Base-by-base conservation (phyloP, 768 basidiomycete species). In the Holtermannia corniformis region DNA sequence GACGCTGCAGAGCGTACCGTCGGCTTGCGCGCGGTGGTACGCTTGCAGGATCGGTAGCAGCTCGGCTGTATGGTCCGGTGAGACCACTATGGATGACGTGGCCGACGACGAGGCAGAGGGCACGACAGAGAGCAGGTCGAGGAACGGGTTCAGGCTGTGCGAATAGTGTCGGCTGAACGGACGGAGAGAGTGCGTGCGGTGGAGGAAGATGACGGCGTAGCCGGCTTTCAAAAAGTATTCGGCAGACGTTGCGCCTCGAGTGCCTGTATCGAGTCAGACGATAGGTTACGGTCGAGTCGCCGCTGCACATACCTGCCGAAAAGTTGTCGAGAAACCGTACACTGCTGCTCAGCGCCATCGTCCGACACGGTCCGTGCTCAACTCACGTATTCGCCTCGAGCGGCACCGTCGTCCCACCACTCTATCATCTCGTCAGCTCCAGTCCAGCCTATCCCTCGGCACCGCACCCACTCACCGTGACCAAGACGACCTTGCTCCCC, bases 311-410 rank as follows among this genome's bases (percentile, higher is more conserved):
- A 86, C 90, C 90, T 55, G 95, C 93, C 73, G 91, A 95, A 74
- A 97, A 97, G 76, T 99, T 97, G 71, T 97, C 93, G 24, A 99
- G 78, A 72, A 96, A 99, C 47, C 95, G 87, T 44, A 99, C 95
- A 62, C 93, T 99, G 65, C n/a, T 44, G 24, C 50, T 26, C n/a
- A 23, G 20, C 3, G 16, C 5, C n/a, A 19, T 27, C 43, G n/a
- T 37, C 10, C 14, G 16, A n/a, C 10, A 23, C 1, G 41, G n/a
- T n/a, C n/a, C n/a, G n/a, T n/a, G n/a, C n/a, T n/a, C n/a, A n/a
- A 78, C 92, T 82, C 79, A 96, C 95, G 96, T 91, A 68, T 97
- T 97, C 77, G 91, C 86, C 77, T 99, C 95, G 54, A 99, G 76
- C 2, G 93, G 93, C 5, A 97, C 93, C 1, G 92, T 97, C 16